Percentiles rank a stretch among this genome's conserved stretches.
phyloP scores from a whole-genome alignment of 164 flowering plant species.

The Macadamia integrifolia region DNA sequence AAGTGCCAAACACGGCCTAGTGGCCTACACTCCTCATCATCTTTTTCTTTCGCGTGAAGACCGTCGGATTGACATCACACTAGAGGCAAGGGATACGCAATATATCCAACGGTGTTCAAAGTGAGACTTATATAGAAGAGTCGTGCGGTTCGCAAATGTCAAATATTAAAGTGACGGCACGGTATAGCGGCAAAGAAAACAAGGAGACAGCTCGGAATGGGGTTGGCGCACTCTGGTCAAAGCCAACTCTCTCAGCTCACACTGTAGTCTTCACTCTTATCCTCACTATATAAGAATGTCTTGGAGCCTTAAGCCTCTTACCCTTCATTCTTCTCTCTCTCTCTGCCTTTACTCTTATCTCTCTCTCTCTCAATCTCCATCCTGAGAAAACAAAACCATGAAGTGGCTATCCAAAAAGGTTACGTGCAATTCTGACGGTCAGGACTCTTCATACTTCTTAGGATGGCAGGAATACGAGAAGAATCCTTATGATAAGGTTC shows the following conservation, averaged over 20 bases:
- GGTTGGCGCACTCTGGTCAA: too few species aligned
- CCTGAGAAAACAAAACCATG: conserved; percentile 2
- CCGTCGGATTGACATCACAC: too few species aligned
- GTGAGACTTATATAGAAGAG: neutral
- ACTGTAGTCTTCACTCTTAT: neutral
- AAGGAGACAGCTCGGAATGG: too few species aligned
- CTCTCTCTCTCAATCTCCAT: neutral
- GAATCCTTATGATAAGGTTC: conserved; percentile 47
- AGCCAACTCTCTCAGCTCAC: too few species aligned
- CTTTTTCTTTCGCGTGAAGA: too few species aligned
- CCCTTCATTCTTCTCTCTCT: neutral
- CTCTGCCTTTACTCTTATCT: neutral
- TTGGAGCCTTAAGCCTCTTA: neutral
- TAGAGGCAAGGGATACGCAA: too few species aligned
- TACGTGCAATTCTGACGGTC: conserved; percentile 61
- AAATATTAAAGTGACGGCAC: too few species aligned
- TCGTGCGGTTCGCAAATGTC: too few species aligned
- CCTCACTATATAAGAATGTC: conserved; percentile 9
- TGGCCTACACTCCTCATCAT: too few species aligned
- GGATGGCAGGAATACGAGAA: conserved; percentile 90
- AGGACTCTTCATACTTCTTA: conserved; percentile 68
- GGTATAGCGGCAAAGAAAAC: too few species aligned
- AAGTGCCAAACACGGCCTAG: too few species aligned
- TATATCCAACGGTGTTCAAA: neutral
- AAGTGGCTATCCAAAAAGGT: conserved; percentile 47